Percentiles rank a stretch among this genome's conserved stretches.
These are phyloP conservation scores for Phytophthora crassamura DNA, from an alignment of 352 stramenopile species.

Conservation along the genomic window DNA sequence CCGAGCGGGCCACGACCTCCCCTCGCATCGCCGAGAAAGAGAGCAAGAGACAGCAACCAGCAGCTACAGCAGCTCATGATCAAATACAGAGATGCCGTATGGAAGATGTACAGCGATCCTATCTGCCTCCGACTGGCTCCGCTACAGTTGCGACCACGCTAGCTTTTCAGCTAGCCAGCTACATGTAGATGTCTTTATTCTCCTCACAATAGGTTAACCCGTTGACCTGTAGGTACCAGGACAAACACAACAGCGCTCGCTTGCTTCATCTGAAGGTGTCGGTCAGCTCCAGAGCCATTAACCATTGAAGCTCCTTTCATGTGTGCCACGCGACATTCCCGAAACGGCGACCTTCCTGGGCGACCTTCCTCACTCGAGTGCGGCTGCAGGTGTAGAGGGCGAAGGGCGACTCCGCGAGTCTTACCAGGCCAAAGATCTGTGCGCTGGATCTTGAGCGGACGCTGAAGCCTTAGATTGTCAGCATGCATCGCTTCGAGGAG, in stretches of 20 bases:
- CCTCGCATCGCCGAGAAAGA: constrained; percentile 18
- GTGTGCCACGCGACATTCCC: no score
- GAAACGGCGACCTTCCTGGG: no score
- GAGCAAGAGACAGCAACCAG: constrained; percentile 14
- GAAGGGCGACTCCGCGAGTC: no score
- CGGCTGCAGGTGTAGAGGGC: no score
- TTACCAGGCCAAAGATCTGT: background rate
- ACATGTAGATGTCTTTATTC: no score
- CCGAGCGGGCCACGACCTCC: constrained; percentile 15
- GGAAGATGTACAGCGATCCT: constrained; percentile 29
- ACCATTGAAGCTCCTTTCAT: no score
- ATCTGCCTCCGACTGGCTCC: constrained; percentile 6
- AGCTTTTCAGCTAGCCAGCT: background rate
- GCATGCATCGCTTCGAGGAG: constrained; percentile 83
- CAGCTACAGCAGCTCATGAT: constrained; percentile 15
- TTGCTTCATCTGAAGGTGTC: no score
- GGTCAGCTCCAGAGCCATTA: no score
- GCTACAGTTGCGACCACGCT: background rate
- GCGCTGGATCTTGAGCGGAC: constrained; percentile 27
- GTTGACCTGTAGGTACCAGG: no score
- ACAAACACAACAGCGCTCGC: no score
- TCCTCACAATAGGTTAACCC: no score
- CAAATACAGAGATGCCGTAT: constrained; percentile 39
- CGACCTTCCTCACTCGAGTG: no score
- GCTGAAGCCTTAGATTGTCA: constrained; percentile 1